phyloP scores from a whole-genome alignment of 2,329 filamentous ascomycete genomes.

The Exophiala lecanii-corni region DNA sequence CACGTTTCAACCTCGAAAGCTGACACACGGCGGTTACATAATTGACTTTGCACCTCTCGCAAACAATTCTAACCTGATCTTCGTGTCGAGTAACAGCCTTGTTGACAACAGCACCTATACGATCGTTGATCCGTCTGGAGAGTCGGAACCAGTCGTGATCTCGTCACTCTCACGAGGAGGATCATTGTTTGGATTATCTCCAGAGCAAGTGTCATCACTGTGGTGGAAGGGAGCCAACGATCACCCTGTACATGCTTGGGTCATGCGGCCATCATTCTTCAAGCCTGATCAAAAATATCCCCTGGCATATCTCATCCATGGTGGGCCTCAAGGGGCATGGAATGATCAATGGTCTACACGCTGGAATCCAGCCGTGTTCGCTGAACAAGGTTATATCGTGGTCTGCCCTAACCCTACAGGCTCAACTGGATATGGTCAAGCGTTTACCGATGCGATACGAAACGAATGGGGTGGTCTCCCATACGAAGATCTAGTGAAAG shows the following conservation, averaged over 20 bases:
- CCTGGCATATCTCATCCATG: slow-evolving; percentile 51
- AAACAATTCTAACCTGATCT: slow-evolving; percentile 34
- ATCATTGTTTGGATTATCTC: slow-evolving; percentile 38
- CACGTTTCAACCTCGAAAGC: slow-evolving; percentile 27
- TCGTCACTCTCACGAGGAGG: slow-evolving; percentile 37
- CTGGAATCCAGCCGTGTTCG: slow-evolving; percentile 54
- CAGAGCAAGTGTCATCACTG: slow-evolving; percentile 40
- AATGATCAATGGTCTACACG: slow-evolving; percentile 52
- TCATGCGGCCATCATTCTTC: slow-evolving; percentile 46
- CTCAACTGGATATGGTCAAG: slow-evolving; percentile 54
- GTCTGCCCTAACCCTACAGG: slow-evolving; percentile 58
- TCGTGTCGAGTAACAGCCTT: slow-evolving; percentile 41
- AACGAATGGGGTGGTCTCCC: slow-evolving; percentile 52
- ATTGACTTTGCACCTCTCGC: slow-evolving; percentile 36
- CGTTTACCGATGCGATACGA: slow-evolving; percentile 49
- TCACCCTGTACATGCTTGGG: slow-evolving; percentile 42
- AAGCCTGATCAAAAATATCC: slow-evolving; percentile 47
- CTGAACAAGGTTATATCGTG: slow-evolving; percentile 58
- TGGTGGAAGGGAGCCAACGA: slow-evolving; percentile 45
- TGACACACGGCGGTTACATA: slow-evolving; percentile 40
- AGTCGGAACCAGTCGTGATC: slow-evolving; percentile 30
- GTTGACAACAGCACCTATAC: slow-evolving; percentile 43
- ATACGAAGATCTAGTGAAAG: slow-evolving; percentile 53
- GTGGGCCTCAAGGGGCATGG: slow-evolving; percentile 49
- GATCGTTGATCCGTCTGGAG: slow-evolving; percentile 35